Base-by-base conservation (phyloP, 2,329 filamentous ascomycete genomes). In the Colletotrichum sublineola region DNA sequence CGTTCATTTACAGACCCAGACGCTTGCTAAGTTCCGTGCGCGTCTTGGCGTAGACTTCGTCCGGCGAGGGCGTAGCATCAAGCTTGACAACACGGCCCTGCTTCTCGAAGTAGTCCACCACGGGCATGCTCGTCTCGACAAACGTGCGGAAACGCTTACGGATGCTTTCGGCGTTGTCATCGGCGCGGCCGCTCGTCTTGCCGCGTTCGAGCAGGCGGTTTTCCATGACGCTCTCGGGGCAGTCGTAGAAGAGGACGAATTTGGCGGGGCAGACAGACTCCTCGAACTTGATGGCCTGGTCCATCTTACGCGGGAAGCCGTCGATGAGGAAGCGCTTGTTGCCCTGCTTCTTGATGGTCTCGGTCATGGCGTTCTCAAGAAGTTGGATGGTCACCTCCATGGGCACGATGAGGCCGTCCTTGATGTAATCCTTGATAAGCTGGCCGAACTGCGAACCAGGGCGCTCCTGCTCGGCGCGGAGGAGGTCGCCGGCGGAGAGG, bases 301-400 rank as follows among this genome's bases (percentile, higher is more conserved):
- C 96, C 86, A 98, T 93, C 86, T 99, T 97, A 78, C 96, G 91
- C 42, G 96, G 96, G 86, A 98, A 99, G 15, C 96, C 93, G 81
- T 91, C 89, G 77, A 92, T 90, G 68, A 92, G 84, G 86, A 98
- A 98, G 78, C 93, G 91, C 81, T 90, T 92, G 75, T 79, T 79
- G 65, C 75, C 77, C 63, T 79, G 77, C 15, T 85, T 82, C 68
- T 86, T 83, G 64, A 97, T 89, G 15, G 89, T 87, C 11, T 88
- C 90, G 68, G 87, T 88, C 94, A 99, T 98, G 71, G 95, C 94
- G 82, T 97, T 97, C 84, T 98, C 95, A 55, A 99, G 89, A 46
- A 99, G 85, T 78, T 95, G 92, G 72, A 99, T 93, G 6, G 96
- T 99, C 63, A 98, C 95, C 83, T 98, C 96, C 94, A 97, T 97